Evolutionary conservation across 148 eudicot genomes (phyloP).

Genomic region (Simmondsia chinensis): DNA sequence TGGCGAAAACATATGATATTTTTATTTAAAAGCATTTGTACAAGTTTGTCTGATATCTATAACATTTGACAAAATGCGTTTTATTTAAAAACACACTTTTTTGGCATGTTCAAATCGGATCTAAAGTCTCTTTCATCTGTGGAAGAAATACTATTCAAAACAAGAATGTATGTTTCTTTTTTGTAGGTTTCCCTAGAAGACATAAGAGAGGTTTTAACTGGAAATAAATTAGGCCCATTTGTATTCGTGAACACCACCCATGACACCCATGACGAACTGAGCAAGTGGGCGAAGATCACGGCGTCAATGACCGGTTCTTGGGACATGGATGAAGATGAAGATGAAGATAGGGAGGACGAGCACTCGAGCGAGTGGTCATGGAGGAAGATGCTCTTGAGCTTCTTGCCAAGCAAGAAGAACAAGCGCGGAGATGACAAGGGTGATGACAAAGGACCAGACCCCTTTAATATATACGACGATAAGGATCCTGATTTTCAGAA

Average conservation of each 20-base stretch:
- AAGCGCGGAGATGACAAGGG: slow-evolving; percentile 10
- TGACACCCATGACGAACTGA: too few relatives aligned
- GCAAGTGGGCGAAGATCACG: slow-evolving; percentile 40
- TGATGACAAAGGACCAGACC: slow-evolving; percentile 21
- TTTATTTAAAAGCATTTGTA: too few relatives aligned
- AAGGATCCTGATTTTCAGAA: slow-evolving; percentile 51
- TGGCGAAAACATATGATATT: background rate
- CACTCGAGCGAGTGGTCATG: slow-evolving; percentile 35
- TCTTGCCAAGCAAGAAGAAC: slow-evolving; percentile 25
- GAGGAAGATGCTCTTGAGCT: slow-evolving; percentile 26
- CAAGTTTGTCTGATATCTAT: too few relatives aligned
- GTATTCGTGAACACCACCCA: slow-evolving; percentile 36
- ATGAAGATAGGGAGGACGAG: slow-evolving; percentile 19
- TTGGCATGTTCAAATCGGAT: too few relatives aligned
- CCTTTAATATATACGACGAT: slow-evolving; percentile 57
- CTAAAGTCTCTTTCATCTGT: too few relatives aligned
- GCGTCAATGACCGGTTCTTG: slow-evolving; percentile 12
- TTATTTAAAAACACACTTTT: too few relatives aligned
- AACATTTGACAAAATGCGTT: too few relatives aligned
- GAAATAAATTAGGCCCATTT: slow-evolving; percentile 54
- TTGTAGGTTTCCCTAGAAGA: slow-evolving; percentile 50
- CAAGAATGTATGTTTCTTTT: background rate
- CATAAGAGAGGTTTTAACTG: slow-evolving; percentile 32
- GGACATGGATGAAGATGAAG: slow-evolving; percentile 1
- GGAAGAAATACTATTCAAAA: too few relatives aligned